Evolutionary conservation across 768 basidiomycete genomes (phyloP).

Genomic region (Baorangia bicolor): DNA sequence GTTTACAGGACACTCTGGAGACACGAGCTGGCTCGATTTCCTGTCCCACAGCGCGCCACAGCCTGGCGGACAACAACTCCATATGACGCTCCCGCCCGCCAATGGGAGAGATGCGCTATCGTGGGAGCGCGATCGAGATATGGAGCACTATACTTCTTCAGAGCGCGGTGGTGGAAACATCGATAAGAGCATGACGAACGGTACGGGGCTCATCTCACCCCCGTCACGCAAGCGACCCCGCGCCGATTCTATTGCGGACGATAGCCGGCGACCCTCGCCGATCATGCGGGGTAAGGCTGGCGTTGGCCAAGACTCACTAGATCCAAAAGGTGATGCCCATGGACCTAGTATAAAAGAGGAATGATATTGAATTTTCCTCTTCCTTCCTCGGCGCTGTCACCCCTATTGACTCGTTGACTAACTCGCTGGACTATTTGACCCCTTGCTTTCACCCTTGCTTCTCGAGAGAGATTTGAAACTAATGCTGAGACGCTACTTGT

Average conservation of each 20-base stretch:
- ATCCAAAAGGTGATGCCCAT: conserved; percentile 12
- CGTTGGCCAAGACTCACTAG: conserved; percentile 18
- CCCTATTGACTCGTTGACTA: neutral
- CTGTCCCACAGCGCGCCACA: conserved; percentile 30
- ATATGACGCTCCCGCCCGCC: conserved; percentile 29
- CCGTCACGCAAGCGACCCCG: conserved; percentile 32
- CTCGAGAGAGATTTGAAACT: neutral
- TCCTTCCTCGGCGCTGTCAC: neutral
- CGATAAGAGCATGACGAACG: conserved; percentile 21
- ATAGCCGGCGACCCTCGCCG: conserved; percentile 24
- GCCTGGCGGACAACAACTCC: conserved; percentile 24
- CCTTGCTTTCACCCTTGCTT: neutral
- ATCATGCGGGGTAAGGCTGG: conserved; percentile 12
- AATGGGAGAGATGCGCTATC: conserved; percentile 29
- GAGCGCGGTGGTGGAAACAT: conserved; percentile 23
- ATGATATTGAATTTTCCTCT: conserved; percentile 4
- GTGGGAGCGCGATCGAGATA: conserved; percentile 32
- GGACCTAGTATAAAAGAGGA: conserved; percentile 30
- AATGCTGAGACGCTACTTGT: conserved; percentile 5
- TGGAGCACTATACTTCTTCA: conserved; percentile 30
- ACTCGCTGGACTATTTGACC: neutral
- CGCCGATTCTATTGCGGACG: conserved; percentile 17
- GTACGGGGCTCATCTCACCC: conserved; percentile 20
- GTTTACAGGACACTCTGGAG: conserved; percentile 25
- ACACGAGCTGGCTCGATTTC: conserved; percentile 36